A percentile compares a stretch with the other conserved stretches of the same genome.
Evolutionary conservation across 441 rosid genomes (phyloP).

Genomic region (Populus hybrid): DNA sequence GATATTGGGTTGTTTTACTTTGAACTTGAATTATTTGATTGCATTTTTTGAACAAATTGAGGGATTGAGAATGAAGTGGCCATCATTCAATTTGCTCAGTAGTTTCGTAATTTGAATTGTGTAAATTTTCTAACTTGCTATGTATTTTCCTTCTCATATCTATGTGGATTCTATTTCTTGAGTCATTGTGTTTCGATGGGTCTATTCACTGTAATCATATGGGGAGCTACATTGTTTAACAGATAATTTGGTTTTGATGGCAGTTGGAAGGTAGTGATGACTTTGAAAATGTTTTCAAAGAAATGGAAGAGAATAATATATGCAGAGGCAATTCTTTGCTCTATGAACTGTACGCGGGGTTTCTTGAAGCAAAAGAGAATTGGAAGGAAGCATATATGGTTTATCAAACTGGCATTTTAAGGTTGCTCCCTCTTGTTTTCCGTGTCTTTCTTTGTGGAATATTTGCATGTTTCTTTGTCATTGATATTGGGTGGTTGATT

Average conservation of each 20-base stretch:
- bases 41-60: no score
- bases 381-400: slow-evolving; percentile 60
- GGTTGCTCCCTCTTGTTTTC: slow-evolving; percentile 32
- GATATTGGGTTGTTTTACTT: no score
- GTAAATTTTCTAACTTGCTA: not conserved
- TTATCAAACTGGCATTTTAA: slow-evolving; percentile 66
- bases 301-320: slow-evolving; percentile 52
- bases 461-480: not conserved
- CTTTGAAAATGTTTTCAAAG: slow-evolving; percentile 44
- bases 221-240: not conserved
- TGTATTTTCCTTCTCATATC: not conserved
- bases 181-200: not conserved
- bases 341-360: slow-evolving; percentile 70
- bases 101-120: not conserved
- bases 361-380: slow-evolving; percentile 75
- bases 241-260: slow-evolving; percentile 13
- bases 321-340: slow-evolving; percentile 48
- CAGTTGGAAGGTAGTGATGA: slow-evolving; percentile 70
- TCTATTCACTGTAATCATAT: not conserved
- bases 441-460: not conserved
- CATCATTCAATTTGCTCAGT: not conserved
- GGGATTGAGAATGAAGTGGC: not conserved
- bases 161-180: not conserved
- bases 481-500: not conserved
- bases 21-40: no score